Conservation (phyloP, 2,329 filamentous ascomycete genomes). For the Myotisia sp. region DNA sequence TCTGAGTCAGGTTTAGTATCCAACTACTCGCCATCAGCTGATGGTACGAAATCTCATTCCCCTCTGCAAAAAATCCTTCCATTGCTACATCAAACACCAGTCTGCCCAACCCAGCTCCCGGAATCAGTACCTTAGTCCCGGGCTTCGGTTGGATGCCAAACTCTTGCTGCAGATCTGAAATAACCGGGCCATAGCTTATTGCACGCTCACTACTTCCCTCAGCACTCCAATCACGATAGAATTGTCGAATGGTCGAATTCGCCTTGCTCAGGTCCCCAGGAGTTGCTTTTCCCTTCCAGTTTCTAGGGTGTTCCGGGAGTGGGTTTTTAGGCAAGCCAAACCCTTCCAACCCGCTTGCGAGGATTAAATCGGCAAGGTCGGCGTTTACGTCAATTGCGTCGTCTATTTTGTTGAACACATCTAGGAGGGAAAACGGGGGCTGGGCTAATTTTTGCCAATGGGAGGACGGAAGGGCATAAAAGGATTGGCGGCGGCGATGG, state of each 20-base stretch:
- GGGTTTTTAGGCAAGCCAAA: slow-evolving; percentile 43
- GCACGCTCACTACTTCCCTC: slow-evolving; percentile 61
- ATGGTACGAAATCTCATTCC: slow-evolving; percentile 95
- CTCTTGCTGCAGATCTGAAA: slow-evolving; percentile 46
- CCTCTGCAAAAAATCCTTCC: slow-evolving; percentile 61
- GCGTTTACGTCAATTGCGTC: slow-evolving; percentile 82
- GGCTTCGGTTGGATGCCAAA: slow-evolving; percentile 25
- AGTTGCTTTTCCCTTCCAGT: slow-evolving; percentile 59
- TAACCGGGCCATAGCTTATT: slow-evolving; percentile 62
- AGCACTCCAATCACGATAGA: slow-evolving; percentile 86
- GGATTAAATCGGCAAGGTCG: slow-evolving; percentile 63
- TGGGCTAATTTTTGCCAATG: slow-evolving; percentile 74
- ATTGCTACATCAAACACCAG: slow-evolving; percentile 75
- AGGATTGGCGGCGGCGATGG: slow-evolving; percentile 76
- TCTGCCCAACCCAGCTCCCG: slow-evolving; percentile 76
- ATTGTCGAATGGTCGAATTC: slow-evolving; percentile 77
- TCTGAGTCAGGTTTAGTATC: slow-evolving; percentile 39
- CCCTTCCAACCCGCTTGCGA: slow-evolving; percentile 51
- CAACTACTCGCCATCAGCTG: slow-evolving; percentile 72
- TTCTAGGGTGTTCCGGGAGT: slow-evolving; percentile 25
- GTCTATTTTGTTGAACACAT: slow-evolving; percentile 65
- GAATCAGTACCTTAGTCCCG: slow-evolving; percentile 58
- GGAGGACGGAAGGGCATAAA: slow-evolving; percentile 72
- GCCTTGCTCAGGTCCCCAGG: slow-evolving; percentile 74
- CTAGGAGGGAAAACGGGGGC: slow-evolving; percentile 68